Conservation (phyloP, 192 early-diverging fungal genomes). For the Jimgerdemannia lactiflua region DNA sequence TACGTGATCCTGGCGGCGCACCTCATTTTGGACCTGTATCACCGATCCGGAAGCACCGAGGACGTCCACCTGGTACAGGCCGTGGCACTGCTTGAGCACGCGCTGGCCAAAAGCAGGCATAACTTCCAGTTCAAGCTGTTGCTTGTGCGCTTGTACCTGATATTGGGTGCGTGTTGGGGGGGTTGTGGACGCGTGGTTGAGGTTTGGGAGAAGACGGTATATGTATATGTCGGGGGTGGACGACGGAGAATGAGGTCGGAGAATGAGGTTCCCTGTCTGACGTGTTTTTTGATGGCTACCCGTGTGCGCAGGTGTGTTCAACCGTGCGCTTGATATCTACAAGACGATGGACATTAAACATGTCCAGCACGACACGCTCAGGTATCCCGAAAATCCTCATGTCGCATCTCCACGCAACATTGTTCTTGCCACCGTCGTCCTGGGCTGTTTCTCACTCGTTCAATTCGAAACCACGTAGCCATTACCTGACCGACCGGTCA, state of each 20-base stretch:
- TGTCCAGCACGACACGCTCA: conserved; percentile 88
- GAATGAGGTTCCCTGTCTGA: not conserved
- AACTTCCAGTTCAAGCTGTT: conserved; percentile 87
- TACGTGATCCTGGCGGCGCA: conserved; percentile 65
- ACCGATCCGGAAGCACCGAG: conserved; percentile 27
- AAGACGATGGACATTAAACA: conserved; percentile 85
- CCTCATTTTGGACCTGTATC: conserved; percentile 52
- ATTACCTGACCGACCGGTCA: conserved; percentile 62
- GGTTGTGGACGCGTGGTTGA: not conserved
- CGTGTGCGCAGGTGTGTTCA: conserved; percentile 44
- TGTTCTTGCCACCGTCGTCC: conserved; percentile 1
- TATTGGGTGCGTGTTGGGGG: conserved; percentile 52
- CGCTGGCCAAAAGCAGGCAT: conserved; percentile 67
- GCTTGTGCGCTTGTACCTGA: conserved; percentile 79
- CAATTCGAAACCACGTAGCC: conserved; percentile 34
- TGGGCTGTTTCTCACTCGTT: conserved; percentile 21
- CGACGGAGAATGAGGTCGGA: not conserved
- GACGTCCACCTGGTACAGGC: conserved; percentile 40
- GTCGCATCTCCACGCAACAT: no score
- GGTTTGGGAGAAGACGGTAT: not conserved
- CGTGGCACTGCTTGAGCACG: conserved; percentile 70
- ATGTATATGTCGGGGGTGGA: not conserved
- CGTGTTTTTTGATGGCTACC: not conserved
- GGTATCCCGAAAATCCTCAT: conserved; percentile 25
- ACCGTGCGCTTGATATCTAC: conserved; percentile 58